Conservation (phyloP, 2,329 filamentous ascomycete genomes). For the Daldinia eschscholtzii region DNA sequence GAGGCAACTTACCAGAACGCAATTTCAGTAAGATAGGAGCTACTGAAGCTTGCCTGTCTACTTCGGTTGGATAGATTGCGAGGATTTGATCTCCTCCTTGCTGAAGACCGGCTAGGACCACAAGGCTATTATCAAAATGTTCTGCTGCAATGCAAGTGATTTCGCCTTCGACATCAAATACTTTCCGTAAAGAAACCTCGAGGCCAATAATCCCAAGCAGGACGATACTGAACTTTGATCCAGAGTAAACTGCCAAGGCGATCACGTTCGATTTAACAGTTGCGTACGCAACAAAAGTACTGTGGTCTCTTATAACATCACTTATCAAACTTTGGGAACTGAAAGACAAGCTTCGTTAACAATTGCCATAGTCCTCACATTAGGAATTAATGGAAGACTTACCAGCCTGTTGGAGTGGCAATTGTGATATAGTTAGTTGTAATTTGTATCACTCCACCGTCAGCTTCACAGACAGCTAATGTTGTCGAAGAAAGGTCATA, state of each 20-base stretch:
- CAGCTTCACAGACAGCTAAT: constrained; percentile 57
- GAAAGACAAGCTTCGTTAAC: constrained; percentile 40
- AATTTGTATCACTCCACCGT: constrained; percentile 64
- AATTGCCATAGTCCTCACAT: constrained; percentile 1
- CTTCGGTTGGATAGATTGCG: constrained; percentile 40
- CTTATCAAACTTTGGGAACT: constrained; percentile 51
- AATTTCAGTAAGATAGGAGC: constrained; percentile 27
- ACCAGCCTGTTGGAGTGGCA: constrained; percentile 55
- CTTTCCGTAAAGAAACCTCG: constrained; percentile 48
- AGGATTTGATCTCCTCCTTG: constrained; percentile 39
- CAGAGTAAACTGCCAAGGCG: constrained; percentile 58
- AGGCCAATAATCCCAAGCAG: constrained; percentile 55
- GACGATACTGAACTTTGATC: constrained; percentile 56
- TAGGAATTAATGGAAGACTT: constrained; percentile 41
- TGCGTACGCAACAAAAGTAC: constrained; percentile 58
- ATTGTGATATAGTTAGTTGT: constrained; percentile 64
- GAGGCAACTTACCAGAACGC: constrained; percentile 34
- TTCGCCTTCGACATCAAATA: constrained; percentile 59
- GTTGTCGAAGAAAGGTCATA: constrained; percentile 69
- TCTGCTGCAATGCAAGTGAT: constrained; percentile 60
- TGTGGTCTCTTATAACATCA: constrained; percentile 51
- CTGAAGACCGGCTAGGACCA: constrained; percentile 47
- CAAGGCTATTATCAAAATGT: constrained; percentile 32
- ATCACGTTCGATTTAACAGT: constrained; percentile 56
- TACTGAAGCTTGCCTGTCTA: constrained; percentile 7